phyloP scores from a whole-genome alignment of 2,329 filamentous ascomycete species.

The Ilyonectria mors-panacis region DNA sequence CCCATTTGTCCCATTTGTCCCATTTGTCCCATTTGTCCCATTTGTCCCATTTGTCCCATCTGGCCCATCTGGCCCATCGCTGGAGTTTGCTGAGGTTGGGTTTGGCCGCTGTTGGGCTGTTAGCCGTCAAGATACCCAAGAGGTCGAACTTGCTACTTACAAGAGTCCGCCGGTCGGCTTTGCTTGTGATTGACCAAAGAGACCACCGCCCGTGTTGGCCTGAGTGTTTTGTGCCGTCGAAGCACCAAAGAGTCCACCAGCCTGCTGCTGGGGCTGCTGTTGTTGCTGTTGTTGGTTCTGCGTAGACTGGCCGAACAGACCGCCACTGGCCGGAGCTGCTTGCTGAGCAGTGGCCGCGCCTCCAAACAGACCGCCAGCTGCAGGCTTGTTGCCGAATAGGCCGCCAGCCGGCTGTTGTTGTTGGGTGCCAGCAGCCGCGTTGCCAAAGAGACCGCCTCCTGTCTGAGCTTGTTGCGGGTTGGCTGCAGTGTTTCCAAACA shows the following conservation, averaged over 20 bases:
- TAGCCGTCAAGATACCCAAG: constrained; percentile 29
- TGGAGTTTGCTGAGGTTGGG: constrained; percentile 47
- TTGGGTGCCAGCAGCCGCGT: constrained; percentile 37
- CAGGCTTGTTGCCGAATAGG: constrained; percentile 35
- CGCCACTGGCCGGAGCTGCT: constrained; percentile 29
- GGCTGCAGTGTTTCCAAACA: constrained; percentile 51
- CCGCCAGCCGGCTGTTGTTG: constrained; percentile 34
- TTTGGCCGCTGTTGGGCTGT: constrained; percentile 47
- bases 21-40: too few relatives aligned
- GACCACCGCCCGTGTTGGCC: constrained; percentile 46
- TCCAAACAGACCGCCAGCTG: constrained; percentile 43
- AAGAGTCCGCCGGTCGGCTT: constrained; percentile 52
- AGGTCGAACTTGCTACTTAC: constrained; percentile 41
- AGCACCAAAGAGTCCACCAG: constrained; percentile 51
- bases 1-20: too few relatives aligned
- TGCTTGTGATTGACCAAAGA: constrained; percentile 55
- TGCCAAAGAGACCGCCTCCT: constrained; percentile 53
- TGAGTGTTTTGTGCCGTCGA: constrained; percentile 37
- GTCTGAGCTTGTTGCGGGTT: constrained; percentile 48
- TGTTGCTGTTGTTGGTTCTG: constrained; percentile 39
- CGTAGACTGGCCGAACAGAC: constrained; percentile 47
- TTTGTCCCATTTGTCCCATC: too few relatives aligned
- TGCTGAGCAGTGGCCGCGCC: constrained; percentile 32
- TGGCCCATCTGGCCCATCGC: constrained; percentile 34
- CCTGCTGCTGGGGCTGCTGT: constrained; percentile 39